Evolutionary conservation across 495 filamentous ascomycete genomes (phyloP), one percentile per base, ranked within the genome.

Genomic region (Daldinia loculata): DNA sequence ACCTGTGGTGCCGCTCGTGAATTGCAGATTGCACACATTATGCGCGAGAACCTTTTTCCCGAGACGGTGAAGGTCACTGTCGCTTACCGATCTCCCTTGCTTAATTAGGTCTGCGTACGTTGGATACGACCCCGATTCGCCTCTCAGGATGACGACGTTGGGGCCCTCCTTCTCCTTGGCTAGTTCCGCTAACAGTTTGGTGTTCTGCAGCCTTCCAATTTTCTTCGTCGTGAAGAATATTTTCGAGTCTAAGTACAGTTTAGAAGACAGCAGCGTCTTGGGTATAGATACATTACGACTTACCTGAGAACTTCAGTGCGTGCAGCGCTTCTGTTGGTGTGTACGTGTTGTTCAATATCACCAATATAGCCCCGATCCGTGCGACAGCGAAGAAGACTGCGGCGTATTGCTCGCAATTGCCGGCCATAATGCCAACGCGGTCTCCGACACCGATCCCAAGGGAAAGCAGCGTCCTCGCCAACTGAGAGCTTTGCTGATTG

Each of bases 261-360:
- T 75, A 34, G 27, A 34, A 56, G 6, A 12, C n/a, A 56, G 15
- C 2, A 5, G 19, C 6, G 5, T 7, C 11, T 19, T 39, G 15
- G 9, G 19, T 59, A 32, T 12, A 2, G 38, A 15, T 12, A 36
- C 2, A 12, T 39, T 24, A 60, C 14, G 36, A 76, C 81, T 60
- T 78, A 89, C 88, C 87, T 7, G 88, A 86, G 69, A 91, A 89
- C 55, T 83, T 83, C n/a, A 92, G 76, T 29, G 87, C 90, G 74
- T 88, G 86, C 63, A 85, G 80, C 3, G 88, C 83, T 75, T 92
- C 90, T 14, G 82, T 84, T 0, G 86, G 82, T 26, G 89, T 92
- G 71, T 92, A 91, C 0, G 88, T 92, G 79, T 90, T 91, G 78
- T 92, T 91, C 69, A 91, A 79, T 30, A 91, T 89, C 5, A 92